phyloP scores from a whole-genome alignment of 2,329 filamentous ascomycete genomes.

The Pseudopithomyces maydicus region DNA sequence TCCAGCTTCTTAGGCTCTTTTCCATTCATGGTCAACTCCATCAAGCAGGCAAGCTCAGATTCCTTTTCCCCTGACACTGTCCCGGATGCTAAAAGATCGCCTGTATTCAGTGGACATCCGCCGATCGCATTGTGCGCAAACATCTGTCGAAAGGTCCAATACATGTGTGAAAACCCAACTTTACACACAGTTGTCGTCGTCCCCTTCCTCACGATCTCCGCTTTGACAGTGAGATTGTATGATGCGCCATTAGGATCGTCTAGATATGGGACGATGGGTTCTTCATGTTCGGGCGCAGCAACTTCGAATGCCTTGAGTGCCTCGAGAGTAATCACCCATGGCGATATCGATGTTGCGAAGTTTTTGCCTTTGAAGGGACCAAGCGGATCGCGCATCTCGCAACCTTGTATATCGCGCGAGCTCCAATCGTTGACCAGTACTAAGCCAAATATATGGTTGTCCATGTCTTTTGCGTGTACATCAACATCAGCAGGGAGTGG shows the following conservation, averaged over 20 bases:
- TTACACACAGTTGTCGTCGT: conserved; percentile 26
- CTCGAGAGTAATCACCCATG: conserved; percentile 66
- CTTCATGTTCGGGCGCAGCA: conserved; percentile 24
- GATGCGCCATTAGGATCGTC: conserved; percentile 28
- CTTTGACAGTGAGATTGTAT: conserved; percentile 32
- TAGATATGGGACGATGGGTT: conserved; percentile 29
- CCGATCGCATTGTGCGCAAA: conserved; percentile 50
- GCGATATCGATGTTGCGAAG: conserved; percentile 64
- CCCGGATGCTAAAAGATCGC: conserved; percentile 52
- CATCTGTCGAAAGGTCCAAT: conserved; percentile 55
- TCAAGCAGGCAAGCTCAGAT: conserved; percentile 48
- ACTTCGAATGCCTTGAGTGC: conserved; percentile 53
- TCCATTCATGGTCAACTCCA: conserved; percentile 48
- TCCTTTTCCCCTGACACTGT: conserved; percentile 49
- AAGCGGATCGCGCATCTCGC: conserved; percentile 63
- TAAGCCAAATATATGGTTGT: conserved; percentile 66
- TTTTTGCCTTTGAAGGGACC: conserved; percentile 67
- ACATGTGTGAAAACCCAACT: conserved; percentile 46
- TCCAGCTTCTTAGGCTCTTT: conserved; percentile 30
- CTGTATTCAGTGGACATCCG: conserved; percentile 49
- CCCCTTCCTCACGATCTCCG: conserved; percentile 25
- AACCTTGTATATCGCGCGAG: conserved; percentile 65
- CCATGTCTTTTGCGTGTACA: conserved; percentile 49
- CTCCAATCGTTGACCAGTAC: conserved; percentile 68
- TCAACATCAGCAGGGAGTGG: conserved; percentile 46